Evolutionary conservation across 2,329 filamentous ascomycete genomes (phyloP), one percentile per base, ranked within the genome.

Genomic region (Fusarium guadeloupense): DNA sequence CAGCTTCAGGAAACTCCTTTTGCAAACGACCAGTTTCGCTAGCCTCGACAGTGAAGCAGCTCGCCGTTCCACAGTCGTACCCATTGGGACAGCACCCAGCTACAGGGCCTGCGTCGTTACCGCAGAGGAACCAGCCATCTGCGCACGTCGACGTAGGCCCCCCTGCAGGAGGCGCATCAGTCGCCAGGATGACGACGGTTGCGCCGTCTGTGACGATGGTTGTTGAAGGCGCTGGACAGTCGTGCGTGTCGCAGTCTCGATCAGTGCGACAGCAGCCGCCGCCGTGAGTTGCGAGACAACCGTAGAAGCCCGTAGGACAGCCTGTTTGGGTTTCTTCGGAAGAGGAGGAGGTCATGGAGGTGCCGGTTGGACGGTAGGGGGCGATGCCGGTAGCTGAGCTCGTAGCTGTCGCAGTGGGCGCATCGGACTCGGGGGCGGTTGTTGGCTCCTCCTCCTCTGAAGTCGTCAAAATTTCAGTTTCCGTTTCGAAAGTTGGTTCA

Each of bases 241-340:
- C 91, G 0, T 90, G 91, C 0, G 88, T 89, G 56, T 89, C 85
- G 76, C 94, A 98, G 76, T 96, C 85, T 17, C 93, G 86, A 3
- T 92, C 93, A 0, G 92, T 93, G 53, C 90, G 90, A 77, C 94
- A 98, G 78, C 94, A 98, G 3, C 85, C 85, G 17, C 92, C 92
- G 13, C 91, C 92, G 55, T 93, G 92, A 56, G 88, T 87, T 3
- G 94, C 94, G 3, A 89, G 85, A 75, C 94, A 98, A 44, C 92
- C 89, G 75, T 98, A 98, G 80, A 93, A 98, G 3, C 93, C 93
- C 0, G 89, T 93, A 0, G 94, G 94, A 68, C 94, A 98, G 67
- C 76, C 76, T 6, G 70, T 70, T 52, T 77, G 76, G 10, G 75
- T 76, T 1, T 79, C 74, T 7, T 63, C 39, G 41, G 68, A 60